These are phyloP conservation scores for Aureobasidium sp. DNA, from an alignment of 2,329 filamentous ascomycete species.

Conservation along the genomic window DNA sequence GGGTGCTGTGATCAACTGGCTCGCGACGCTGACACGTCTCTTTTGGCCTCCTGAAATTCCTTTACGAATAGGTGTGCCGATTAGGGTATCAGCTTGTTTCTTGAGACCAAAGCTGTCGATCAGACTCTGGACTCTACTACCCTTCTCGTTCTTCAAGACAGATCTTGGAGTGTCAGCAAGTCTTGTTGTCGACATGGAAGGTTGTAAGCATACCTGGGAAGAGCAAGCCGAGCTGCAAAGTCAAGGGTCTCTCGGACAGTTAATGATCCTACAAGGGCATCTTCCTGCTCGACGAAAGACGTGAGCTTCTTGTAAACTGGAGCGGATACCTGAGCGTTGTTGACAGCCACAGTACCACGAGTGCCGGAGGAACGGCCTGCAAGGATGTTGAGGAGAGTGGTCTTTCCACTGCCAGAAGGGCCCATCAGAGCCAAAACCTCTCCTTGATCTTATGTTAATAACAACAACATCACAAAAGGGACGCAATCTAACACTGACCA, in stretches of 20 bases:
- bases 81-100: slow-evolving; percentile 56
- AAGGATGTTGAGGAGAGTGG: slow-evolving; percentile 69
- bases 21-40: slow-evolving; percentile 65
- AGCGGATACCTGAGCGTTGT: slow-evolving; percentile 45
- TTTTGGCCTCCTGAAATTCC: slow-evolving; percentile 79
- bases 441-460: slow-evolving; percentile 36
- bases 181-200: neutral
- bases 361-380: slow-evolving; percentile 50
- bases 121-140: slow-evolving; percentile 52
- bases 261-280: slow-evolving; percentile 68
- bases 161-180: slow-evolving; percentile 26
- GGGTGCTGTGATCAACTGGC: slow-evolving; percentile 67
- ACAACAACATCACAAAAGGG: no score
- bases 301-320: slow-evolving; percentile 42
- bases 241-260: slow-evolving; percentile 68
- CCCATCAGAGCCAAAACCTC: slow-evolving; percentile 73
- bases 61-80: slow-evolving; percentile 71
- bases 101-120: slow-evolving; percentile 62
- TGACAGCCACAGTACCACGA: slow-evolving; percentile 47
- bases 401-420: slow-evolving; percentile 61
- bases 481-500: neutral
- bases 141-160: slow-evolving; percentile 46
- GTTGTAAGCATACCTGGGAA: slow-evolving; percentile 27
- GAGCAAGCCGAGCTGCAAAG: slow-evolving; percentile 61
- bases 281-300: slow-evolving; percentile 77